Evolutionary conservation across 768 basidiomycete genomes (phyloP).

Genomic region (Mycena metata): DNA sequence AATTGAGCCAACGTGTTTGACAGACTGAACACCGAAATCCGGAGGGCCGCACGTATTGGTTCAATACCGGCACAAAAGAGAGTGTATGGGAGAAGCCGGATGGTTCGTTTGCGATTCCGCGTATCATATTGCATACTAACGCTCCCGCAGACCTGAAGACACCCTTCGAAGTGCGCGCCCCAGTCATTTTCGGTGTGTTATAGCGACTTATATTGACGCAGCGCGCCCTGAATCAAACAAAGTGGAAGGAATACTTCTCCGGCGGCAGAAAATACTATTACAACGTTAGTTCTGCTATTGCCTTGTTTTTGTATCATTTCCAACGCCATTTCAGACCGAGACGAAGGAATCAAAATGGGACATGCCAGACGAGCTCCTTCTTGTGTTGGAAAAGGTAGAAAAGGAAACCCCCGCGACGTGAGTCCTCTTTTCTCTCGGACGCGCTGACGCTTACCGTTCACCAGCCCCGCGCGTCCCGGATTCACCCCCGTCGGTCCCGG

Average conservation of each 20-base stretch:
- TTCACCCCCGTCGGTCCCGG: constrained; percentile 64
- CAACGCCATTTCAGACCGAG: constrained; percentile 66
- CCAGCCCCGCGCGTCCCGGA: constrained; percentile 53
- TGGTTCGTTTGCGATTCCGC: constrained; percentile 61
- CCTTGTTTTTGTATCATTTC: not conserved
- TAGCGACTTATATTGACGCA: constrained; percentile 49
- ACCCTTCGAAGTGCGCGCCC: constrained; percentile 82
- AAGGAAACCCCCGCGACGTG: constrained; percentile 62
- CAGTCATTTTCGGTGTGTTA: constrained; percentile 25
- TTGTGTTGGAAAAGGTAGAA: constrained; percentile 89
- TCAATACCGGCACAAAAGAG: constrained; percentile 87
- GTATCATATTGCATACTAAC: constrained; percentile 15
- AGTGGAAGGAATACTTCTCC: constrained; percentile 97
- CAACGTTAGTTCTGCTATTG: constrained; percentile 67
- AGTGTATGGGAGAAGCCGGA: constrained; percentile 99
- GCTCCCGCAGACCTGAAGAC: constrained; percentile 80
- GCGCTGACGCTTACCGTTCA: constrained; percentile 23
- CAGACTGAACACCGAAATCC: constrained; percentile 96
- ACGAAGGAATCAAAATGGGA: constrained; percentile 98
- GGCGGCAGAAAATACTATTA: constrained; percentile 94
- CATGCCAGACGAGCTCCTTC: constrained; percentile 91
- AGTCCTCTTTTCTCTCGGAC: constrained; percentile 16
- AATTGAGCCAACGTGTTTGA: not conserved
- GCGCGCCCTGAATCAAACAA: constrained; percentile 90
- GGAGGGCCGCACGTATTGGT: constrained; percentile 99